phyloP scores from a whole-genome alignment of 2,329 filamentous ascomycete genomes.

The Scortechinia acanthostroma region DNA sequence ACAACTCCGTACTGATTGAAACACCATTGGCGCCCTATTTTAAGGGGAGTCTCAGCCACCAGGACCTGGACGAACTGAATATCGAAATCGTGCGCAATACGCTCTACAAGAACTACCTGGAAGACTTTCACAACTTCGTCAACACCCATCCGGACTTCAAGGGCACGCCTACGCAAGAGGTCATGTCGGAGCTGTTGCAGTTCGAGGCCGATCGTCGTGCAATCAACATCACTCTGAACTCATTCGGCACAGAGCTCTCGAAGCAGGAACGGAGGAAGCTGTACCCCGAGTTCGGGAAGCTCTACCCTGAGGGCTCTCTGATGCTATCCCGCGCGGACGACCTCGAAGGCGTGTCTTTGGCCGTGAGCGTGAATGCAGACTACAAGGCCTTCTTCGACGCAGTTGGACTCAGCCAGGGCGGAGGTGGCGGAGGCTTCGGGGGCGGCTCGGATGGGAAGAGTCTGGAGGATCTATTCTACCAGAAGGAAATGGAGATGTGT shows the following conservation, averaged over 20 bases:
- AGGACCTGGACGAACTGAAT: slow-evolving; percentile 96
- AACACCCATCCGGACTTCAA: slow-evolving; percentile 80
- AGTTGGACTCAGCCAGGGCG: slow-evolving; percentile 74
- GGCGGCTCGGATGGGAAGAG: slow-evolving; percentile 68
- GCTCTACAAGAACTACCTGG: slow-evolving; percentile 97
- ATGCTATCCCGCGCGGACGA: slow-evolving; percentile 95
- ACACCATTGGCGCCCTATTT: slow-evolving; percentile 94
- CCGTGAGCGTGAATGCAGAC: slow-evolving; percentile 85
- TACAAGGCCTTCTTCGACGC: slow-evolving; percentile 96
- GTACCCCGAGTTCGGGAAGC: slow-evolving; percentile 82
- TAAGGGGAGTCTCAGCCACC: slow-evolving; percentile 90
- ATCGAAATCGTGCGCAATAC: slow-evolving; percentile 99
- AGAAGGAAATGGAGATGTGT: slow-evolving; percentile 98
- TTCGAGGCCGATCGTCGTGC: slow-evolving; percentile 94
- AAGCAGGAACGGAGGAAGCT: slow-evolving; percentile 94
- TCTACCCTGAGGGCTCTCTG: slow-evolving; percentile 88
- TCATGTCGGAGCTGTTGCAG: slow-evolving; percentile 92
- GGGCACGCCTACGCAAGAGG: slow-evolving; percentile 81
- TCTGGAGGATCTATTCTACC: slow-evolving; percentile 94
- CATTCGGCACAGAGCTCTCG: slow-evolving; percentile 89
- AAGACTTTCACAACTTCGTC: slow-evolving; percentile 94
- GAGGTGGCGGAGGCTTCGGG: slow-evolving; percentile 77
- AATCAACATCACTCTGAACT: slow-evolving; percentile 99
- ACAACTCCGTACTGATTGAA: slow-evolving; percentile 95
- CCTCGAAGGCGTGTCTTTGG: slow-evolving; percentile 83